phyloP scores from a whole-genome alignment of 352 stramenopile species.

The Phytophthora pinifolia region DNA sequence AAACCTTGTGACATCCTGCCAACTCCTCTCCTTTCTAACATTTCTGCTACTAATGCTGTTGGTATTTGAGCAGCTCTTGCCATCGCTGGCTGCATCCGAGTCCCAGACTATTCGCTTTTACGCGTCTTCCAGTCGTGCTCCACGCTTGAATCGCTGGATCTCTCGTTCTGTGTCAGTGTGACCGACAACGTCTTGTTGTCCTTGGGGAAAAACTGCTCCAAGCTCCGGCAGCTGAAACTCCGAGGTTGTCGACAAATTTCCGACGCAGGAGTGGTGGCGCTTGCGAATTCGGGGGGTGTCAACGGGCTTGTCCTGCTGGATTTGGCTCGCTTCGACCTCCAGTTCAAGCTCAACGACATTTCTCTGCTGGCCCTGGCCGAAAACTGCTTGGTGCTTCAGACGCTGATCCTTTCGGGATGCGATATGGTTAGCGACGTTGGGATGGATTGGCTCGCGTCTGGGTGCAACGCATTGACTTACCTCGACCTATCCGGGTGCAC shows the following conservation, averaged over 20 bases:
- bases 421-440: conserved; percentile 92
- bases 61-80: conserved; percentile 39
- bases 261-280: conserved; percentile 80
- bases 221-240: conserved; percentile 69
- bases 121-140: conserved; percentile 79
- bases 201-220: conserved; percentile 60
- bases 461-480: conserved; percentile 77
- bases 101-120: conserved; percentile 78
- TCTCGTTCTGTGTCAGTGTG: conserved; percentile 77
- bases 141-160: conserved; percentile 64
- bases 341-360: conserved; percentile 93
- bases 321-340: conserved; percentile 84
- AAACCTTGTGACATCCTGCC: not conserved
- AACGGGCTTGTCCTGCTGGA: conserved; percentile 72
- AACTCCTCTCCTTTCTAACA: conserved; percentile 1
- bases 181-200: conserved; percentile 82
- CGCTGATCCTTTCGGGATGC: conserved; percentile 76
- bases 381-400: conserved; percentile 53
- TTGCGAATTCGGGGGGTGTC: conserved; percentile 62
- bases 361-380: conserved; percentile 80
- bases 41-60: not conserved
- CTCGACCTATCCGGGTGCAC: conserved; percentile 82
- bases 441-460: conserved; percentile 87
- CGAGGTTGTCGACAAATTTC: conserved; percentile 86
- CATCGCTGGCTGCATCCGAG: conserved; percentile 74